phyloP scores from a whole-genome alignment of 2,329 filamentous ascomycete genomes.

The Xylariaceae sp. region DNA sequence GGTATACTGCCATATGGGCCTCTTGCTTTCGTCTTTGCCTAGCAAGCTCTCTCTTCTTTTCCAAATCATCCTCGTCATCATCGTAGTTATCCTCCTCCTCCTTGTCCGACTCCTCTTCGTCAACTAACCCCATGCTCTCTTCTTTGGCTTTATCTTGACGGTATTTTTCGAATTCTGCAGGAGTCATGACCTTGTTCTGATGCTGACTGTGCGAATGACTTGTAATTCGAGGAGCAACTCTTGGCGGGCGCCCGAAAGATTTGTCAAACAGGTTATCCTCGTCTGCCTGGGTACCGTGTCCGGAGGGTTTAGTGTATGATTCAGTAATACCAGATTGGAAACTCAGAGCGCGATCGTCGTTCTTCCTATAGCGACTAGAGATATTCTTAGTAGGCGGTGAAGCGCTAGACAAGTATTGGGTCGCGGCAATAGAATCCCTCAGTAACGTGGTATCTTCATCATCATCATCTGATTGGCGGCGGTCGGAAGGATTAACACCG shows the following conservation, averaged over 20 bases:
- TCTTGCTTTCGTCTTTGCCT: conserved; percentile 86
- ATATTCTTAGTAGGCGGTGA: conserved; percentile 23
- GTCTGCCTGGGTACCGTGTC: conserved; percentile 40
- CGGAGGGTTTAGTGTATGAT: conserved; percentile 37
- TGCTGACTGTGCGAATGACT: conserved; percentile 41
- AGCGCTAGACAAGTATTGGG: conserved; percentile 45
- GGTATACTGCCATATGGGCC: conserved; percentile 85
- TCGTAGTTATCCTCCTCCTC: conserved; percentile 57
- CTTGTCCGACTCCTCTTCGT: conserved; percentile 45
- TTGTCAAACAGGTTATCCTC: conserved; percentile 62
- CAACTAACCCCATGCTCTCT: conserved; percentile 45
- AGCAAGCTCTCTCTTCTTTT: conserved; percentile 72
- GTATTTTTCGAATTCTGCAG: conserved; percentile 82
- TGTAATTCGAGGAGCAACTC: conserved; percentile 41
- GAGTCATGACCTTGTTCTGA: conserved; percentile 83
- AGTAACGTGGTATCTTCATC: conserved; percentile 58
- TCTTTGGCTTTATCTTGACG: conserved; percentile 72
- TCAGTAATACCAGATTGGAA: conserved; percentile 35
- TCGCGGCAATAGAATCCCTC: conserved; percentile 55
- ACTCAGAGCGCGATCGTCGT: conserved; percentile 42
- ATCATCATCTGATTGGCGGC: conserved; percentile 41
- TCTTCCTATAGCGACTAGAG: conserved; percentile 41
- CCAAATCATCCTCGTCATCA: conserved; percentile 74
- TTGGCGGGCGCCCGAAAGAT: conserved; percentile 43
- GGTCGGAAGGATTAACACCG: conserved; percentile 31